These are phyloP conservation scores for Neophaeococcomyces aloes DNA, from an alignment of 2,329 filamentous ascomycete species.

Conservation along the genomic window DNA sequence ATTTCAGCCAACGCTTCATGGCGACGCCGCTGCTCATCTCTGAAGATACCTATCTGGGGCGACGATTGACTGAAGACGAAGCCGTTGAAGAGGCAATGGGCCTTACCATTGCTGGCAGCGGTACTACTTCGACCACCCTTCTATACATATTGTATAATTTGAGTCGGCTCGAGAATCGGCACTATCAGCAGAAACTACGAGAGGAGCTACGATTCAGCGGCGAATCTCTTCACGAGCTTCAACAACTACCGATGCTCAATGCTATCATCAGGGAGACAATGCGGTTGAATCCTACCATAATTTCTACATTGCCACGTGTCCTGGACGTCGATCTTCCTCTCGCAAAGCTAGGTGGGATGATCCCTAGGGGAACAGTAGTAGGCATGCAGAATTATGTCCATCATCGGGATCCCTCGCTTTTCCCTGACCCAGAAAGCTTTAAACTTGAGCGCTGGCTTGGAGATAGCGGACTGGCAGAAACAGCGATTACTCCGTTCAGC, in stretches of 20 bases:
- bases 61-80: conserved; percentile 8
- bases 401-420: conserved; percentile 13
- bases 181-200: conserved; percentile 1
- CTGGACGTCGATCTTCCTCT: conserved; percentile 11
- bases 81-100: conserved; percentile 7
- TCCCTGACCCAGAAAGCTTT: conserved; percentile 13
- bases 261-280: conserved; percentile 20
- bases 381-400: conserved; percentile 17
- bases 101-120: conserved; percentile 6
- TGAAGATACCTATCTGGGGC: conserved; percentile 7
- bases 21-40: conserved; percentile 4
- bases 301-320: conserved; percentile 16
- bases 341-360: conserved; percentile 7
- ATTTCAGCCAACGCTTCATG: conserved; percentile 1
- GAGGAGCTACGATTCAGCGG: conserved; percentile 4
- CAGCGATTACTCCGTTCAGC: conserved; percentile 7
- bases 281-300: conserved; percentile 21
- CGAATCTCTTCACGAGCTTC: background rate
- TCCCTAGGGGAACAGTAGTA: conserved; percentile 16
- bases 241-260: conserved; percentile 14
- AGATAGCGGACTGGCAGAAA: conserved; percentile 14
- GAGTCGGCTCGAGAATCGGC: background rate
- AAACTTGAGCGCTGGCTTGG: conserved; percentile 20
- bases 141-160: conserved; percentile 8
- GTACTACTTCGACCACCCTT: conserved; percentile 10